Conservation (phyloP, 2,329 filamentous ascomycete genomes). For the Phoma herbarum region DNA sequence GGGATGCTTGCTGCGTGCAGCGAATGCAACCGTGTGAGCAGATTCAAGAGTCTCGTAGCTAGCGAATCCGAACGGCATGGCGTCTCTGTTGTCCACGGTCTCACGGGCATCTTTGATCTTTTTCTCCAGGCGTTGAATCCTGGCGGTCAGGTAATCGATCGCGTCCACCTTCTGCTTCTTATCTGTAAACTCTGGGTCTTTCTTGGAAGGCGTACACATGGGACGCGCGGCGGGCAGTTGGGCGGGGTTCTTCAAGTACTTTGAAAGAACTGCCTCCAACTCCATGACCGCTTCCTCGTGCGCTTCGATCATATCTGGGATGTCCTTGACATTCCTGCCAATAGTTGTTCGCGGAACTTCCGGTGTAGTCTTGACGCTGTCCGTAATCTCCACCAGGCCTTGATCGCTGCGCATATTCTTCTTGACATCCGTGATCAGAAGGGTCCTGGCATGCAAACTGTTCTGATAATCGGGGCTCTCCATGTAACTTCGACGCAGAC, state of each 20-base stretch:
- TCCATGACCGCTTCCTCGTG: conserved; percentile 83
- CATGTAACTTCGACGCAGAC: conserved; percentile 80
- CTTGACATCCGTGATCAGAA: conserved; percentile 83
- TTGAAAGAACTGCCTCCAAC: conserved; percentile 84
- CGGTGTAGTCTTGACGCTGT: conserved; percentile 79
- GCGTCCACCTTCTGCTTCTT: conserved; percentile 84
- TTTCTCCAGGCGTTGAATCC: conserved; percentile 82
- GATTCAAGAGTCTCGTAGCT: conserved; percentile 90
- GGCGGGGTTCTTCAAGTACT: conserved; percentile 87
- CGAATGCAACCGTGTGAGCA: conserved; percentile 86
- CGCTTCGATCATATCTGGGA: conserved; percentile 84
- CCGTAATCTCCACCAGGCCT: conserved; percentile 84
- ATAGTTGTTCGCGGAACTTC: conserved; percentile 82
- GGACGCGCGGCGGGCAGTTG: conserved; percentile 80
- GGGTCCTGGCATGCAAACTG: conserved; percentile 77
- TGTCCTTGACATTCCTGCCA: conserved; percentile 88
- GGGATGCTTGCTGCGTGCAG: conserved; percentile 80
- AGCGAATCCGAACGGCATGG: conserved; percentile 92
- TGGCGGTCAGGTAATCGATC: conserved; percentile 88
- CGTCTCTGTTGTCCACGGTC: conserved; percentile 84
- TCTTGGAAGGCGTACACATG: conserved; percentile 79
- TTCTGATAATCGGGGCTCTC: conserved; percentile 86
- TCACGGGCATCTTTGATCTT: conserved; percentile 85
- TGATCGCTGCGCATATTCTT: conserved; percentile 81
- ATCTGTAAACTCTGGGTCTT: conserved; percentile 69